Conservation (phyloP, 352 stramenopile species). For the Phytopythium mirpurense region DNA sequence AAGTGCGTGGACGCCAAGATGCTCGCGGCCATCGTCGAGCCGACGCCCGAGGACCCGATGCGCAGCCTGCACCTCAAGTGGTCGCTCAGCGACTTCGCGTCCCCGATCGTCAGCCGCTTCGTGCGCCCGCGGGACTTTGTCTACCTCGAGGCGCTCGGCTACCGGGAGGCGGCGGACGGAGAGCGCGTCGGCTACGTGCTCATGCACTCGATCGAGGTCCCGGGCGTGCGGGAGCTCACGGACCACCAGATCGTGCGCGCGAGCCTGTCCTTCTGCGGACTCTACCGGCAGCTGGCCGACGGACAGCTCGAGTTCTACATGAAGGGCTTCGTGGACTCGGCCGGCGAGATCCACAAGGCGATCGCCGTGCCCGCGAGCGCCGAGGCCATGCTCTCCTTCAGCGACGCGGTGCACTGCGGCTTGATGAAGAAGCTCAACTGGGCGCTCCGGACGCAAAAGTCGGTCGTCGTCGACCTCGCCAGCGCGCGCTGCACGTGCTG, state of each 20-base stretch:
- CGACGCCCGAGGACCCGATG: conserved; percentile 33
- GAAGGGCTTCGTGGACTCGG: conserved; percentile 10
- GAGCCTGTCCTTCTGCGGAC: conserved; percentile 15
- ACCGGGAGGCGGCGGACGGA: conserved; percentile 14
- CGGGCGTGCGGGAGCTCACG: conserved; percentile 6
- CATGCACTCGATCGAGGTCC: conserved; percentile 18
- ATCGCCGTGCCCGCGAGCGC: conserved; percentile 8
- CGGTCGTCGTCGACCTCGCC: conserved; percentile 8
- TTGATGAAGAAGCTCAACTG: conserved; percentile 24
- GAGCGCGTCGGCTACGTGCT: conserved; percentile 30
- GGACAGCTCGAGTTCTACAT: conserved; percentile 11
- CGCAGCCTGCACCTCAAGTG: conserved; percentile 22
- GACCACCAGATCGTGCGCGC: conserved; percentile 13
- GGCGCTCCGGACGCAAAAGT: conserved; percentile 14
- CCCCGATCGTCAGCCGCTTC: conserved; percentile 13
- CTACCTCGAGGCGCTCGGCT: conserved; percentile 21
- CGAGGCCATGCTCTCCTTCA: conserved; percentile 7
- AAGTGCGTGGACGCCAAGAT: conserved; percentile 37
- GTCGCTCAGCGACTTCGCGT: conserved; percentile 19
- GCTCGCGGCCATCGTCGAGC: conserved; percentile 28
- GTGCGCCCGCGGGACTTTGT: conserved; percentile 19
- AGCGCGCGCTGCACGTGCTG: conserved; percentile 2
- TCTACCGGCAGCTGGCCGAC: conserved; percentile 11
- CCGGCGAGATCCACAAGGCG: conserved; percentile 6
- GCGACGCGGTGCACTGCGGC: conserved; percentile 4